Evolutionary conservation across 75 land plant species (phyloP).

Genomic region (Selaginella tamariscina): DNA sequence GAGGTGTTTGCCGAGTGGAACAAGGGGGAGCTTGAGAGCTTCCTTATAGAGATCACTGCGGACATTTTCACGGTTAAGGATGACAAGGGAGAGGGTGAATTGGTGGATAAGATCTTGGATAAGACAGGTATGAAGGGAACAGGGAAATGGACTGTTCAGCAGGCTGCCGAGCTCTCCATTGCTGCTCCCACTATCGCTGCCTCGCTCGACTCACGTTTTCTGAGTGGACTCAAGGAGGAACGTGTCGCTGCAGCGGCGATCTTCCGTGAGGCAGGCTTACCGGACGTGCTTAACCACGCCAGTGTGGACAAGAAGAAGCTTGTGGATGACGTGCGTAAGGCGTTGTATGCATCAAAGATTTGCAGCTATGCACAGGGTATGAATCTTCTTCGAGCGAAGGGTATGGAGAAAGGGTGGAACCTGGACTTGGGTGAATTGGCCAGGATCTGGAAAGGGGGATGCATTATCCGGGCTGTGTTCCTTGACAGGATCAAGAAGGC

Average conservation of each 20-base stretch:
- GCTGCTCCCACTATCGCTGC: slow-evolving; percentile 60
- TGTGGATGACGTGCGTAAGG: slow-evolving; percentile 59
- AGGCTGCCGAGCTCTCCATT: no score
- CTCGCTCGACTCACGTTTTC: slow-evolving; percentile 41
- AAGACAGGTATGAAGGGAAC: no score
- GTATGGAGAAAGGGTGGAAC: slow-evolving; percentile 46
- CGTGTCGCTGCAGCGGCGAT: slow-evolving; percentile 34
- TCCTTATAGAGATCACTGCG: slow-evolving; percentile 49
- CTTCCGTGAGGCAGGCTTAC: slow-evolving; percentile 20
- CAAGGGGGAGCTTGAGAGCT: slow-evolving; percentile 49
- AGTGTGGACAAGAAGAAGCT: slow-evolving; percentile 38
- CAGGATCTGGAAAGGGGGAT: slow-evolving; percentile 58
- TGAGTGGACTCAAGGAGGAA: slow-evolving; percentile 60
- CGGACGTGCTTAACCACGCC: slow-evolving; percentile 17
- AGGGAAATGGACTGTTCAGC: no score
- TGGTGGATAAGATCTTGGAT: slow-evolving; percentile 58
- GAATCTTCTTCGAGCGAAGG: slow-evolving; percentile 49
- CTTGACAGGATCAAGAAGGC: slow-evolving; percentile 57
- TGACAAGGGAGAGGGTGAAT: slow-evolving; percentile 33
- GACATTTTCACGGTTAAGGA: slow-evolving; percentile 55
- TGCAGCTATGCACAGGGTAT: slow-evolving; percentile 49
- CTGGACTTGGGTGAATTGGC: slow-evolving; percentile 45
- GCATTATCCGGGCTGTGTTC: slow-evolving; percentile 48
- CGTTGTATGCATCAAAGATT: slow-evolving; percentile 49
- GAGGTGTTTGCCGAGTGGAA: slow-evolving; percentile 49